Evolutionary conservation across 495 filamentous ascomycete genomes (phyloP).

Genomic region (Tuber borchii): DNA sequence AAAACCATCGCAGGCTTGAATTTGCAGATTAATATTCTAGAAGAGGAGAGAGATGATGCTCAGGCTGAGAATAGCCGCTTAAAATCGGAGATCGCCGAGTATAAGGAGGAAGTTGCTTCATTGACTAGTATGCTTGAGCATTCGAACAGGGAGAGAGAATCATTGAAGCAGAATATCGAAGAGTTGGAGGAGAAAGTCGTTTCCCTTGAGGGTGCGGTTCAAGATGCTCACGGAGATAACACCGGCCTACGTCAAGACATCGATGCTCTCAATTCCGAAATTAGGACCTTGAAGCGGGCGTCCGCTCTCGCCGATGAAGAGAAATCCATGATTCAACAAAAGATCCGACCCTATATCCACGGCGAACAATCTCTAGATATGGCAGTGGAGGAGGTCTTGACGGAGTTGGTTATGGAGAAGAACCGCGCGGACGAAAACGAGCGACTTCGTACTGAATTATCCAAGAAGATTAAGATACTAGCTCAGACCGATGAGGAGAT

Average conservation of each 20-base stretch:
- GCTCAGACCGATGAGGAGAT: constrained; percentile 24
- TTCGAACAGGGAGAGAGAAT: constrained; percentile 22
- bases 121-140: constrained; percentile 21
- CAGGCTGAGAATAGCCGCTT: constrained; percentile 29
- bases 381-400: constrained; percentile 41
- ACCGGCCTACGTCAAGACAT: constrained; percentile 17
- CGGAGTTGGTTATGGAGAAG: constrained; percentile 36
- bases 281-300: constrained; percentile 17
- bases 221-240: constrained; percentile 19
- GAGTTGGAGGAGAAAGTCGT: constrained; percentile 20
- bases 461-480: constrained; percentile 35
- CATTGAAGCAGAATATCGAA: constrained; percentile 15
- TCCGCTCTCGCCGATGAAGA: constrained; percentile 31
- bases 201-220: constrained; percentile 21
- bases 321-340: constrained; percentile 38
- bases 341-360: constrained; percentile 38
- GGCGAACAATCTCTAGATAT: constrained; percentile 37
- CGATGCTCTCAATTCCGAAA: constrained; percentile 14
- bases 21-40: constrained; percentile 10
- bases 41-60: constrained; percentile 21
- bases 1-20: constrained; percentile 14
- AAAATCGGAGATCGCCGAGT: constrained; percentile 18
- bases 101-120: constrained; percentile 20
- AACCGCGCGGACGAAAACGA: constrained; percentile 39
- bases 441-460: constrained; percentile 24